phyloP scores from a whole-genome alignment of 345 rosid genomes.

The Lumnitzera littorea region DNA sequence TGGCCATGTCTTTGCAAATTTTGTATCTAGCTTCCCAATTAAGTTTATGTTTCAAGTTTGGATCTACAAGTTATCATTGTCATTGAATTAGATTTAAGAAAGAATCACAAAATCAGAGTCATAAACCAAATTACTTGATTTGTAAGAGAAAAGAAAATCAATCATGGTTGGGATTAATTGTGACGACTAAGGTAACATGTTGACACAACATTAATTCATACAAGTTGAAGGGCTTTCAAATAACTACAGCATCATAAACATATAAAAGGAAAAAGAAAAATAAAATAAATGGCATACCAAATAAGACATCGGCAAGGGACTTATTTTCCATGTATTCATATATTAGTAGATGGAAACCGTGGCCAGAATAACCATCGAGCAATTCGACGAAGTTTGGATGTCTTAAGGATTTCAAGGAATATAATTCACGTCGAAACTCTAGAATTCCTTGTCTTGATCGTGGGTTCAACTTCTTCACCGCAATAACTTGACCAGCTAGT shows the following conservation, averaged over 20 bases:
- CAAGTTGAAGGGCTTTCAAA: too few relatives aligned
- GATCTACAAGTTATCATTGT: not conserved
- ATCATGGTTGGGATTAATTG: too few relatives aligned
- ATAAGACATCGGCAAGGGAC: constrained; percentile 3
- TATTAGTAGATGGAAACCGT: constrained; percentile 6
- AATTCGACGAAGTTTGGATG: constrained; percentile 10
- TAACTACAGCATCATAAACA: too few relatives aligned
- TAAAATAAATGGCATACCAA: constrained; percentile 1
- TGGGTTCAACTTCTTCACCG: not conserved
- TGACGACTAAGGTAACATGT: too few relatives aligned
- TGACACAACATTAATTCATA: too few relatives aligned
- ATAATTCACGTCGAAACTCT: constrained; percentile 2
- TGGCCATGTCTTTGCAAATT: not conserved
- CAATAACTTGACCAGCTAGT: too few relatives aligned
- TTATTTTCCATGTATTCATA: constrained; percentile 4
- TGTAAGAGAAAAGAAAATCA: too few relatives aligned
- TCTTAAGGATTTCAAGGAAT: constrained; percentile 1
- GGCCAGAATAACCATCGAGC: constrained; percentile 1
- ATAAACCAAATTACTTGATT: too few relatives aligned
- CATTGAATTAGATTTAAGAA: not conserved
- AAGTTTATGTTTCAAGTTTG: not conserved
- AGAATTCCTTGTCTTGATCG: not conserved
- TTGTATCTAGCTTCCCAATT: constrained; percentile 2
- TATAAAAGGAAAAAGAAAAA: not conserved
- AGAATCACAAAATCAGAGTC: too few relatives aligned